phyloP scores from a whole-genome alignment of 805 yeast species.

The Wickerhamomyces kurtzmanii region DNA sequence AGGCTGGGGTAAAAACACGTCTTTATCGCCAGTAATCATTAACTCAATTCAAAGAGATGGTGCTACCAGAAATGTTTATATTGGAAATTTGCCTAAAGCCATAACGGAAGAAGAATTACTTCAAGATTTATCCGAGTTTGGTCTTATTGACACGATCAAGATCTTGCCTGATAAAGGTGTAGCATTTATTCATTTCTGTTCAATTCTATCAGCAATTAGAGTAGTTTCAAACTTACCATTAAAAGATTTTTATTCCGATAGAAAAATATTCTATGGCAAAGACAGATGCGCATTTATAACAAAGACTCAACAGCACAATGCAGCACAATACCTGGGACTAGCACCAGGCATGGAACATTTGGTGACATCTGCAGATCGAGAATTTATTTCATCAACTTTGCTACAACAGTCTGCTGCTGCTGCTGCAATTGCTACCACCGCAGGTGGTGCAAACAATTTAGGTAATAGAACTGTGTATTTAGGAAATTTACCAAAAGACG shows the following conservation, averaged over 20 bases:
- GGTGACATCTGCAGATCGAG: slow-evolving; percentile 57
- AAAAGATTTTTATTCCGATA: slow-evolving; percentile 57
- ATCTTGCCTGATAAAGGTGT: slow-evolving; percentile 72
- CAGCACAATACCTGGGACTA: slow-evolving; percentile 87
- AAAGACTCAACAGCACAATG: slow-evolving; percentile 93
- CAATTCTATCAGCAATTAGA: slow-evolving; percentile 77
- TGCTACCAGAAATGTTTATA: slow-evolving; percentile 89
- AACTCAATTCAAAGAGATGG: slow-evolving; percentile 74
- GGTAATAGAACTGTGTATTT: slow-evolving; percentile 92
- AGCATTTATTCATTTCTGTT: slow-evolving; percentile 85
- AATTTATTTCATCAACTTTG: slow-evolving; percentile 55
- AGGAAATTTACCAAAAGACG: slow-evolving; percentile 83
- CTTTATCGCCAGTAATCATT: slow-evolving; percentile 64
- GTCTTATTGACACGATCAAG: slow-evolving; percentile 79
- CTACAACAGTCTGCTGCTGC: slow-evolving; percentile 96
- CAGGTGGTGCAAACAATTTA: slow-evolving; percentile 86
- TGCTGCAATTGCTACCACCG: slow-evolving; percentile 91
- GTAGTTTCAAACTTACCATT: slow-evolving; percentile 71
- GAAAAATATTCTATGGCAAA: slow-evolving; percentile 84
- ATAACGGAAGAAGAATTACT: slow-evolving; percentile 57
- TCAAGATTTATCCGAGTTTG: slow-evolving; percentile 62
- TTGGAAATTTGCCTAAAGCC: slow-evolving; percentile 68
- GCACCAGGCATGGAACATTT: slow-evolving; percentile 84
- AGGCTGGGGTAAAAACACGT: slow-evolving; percentile 87
- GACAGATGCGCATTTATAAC: slow-evolving; percentile 94